Evolutionary conservation across 2,329 filamentous ascomycete genomes (phyloP).

Genomic region (Fusarium fracticaudum): DNA sequence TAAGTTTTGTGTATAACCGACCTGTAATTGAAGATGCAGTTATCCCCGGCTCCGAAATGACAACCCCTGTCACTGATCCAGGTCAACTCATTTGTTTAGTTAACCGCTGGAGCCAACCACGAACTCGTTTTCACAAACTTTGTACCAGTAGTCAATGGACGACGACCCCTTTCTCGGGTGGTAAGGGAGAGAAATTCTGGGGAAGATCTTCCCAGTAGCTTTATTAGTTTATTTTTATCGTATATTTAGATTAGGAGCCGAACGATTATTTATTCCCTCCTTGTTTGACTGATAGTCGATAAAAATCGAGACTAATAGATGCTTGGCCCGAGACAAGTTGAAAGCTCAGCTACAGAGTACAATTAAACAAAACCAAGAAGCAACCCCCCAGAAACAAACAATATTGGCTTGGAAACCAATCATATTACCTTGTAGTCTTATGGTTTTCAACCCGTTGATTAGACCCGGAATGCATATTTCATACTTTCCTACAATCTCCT

Average conservation of each 20-base stretch:
- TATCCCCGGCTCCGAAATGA: constrained; percentile 17
- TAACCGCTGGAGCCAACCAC: constrained; percentile 4
- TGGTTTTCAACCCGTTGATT: not conserved
- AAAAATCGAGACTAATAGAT: not conserved
- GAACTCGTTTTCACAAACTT: not conserved
- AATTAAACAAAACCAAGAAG: not conserved
- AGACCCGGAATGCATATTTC: not conserved
- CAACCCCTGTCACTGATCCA: constrained; percentile 14
- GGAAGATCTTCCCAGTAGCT: constrained; percentile 20
- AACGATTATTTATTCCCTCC: not conserved
- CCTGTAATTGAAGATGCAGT: constrained; percentile 14
- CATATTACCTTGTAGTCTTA: not conserved
- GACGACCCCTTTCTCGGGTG: constrained; percentile 7
- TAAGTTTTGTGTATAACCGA: constrained; percentile 8
- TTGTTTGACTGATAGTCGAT: not conserved
- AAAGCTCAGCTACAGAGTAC: not conserved
- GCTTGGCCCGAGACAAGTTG: not conserved
- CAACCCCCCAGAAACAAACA: not conserved
- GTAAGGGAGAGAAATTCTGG: constrained; percentile 14
- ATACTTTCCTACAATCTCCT: not conserved
- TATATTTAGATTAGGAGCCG: not conserved
- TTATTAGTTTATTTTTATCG: not conserved
- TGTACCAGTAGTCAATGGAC: not conserved
- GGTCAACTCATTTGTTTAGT: constrained; percentile 20
- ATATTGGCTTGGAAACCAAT: not conserved